A percentile compares a stretch with the other conserved stretches of the same genome.
These are phyloP conservation scores for Bipolaris zeicola DNA, from an alignment of 2,329 filamentous ascomycete genomes.

Conservation along the genomic window DNA sequence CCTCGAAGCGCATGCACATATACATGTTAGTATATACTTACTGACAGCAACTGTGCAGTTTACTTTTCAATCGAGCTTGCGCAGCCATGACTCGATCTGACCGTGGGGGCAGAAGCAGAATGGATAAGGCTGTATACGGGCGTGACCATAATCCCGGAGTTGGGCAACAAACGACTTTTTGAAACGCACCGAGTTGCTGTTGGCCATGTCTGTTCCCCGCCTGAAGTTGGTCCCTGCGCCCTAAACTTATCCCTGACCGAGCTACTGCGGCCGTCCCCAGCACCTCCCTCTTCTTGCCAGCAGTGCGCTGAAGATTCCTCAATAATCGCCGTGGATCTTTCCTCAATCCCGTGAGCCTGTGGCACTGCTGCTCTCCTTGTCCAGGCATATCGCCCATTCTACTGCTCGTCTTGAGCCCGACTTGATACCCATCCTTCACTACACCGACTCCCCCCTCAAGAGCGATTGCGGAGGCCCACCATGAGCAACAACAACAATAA, in stretches of 20 bases:
- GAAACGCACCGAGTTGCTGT: conserved; percentile 10
- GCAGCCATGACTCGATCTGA: neutral
- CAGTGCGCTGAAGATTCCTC: conserved; percentile 23
- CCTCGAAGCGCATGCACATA: neutral
- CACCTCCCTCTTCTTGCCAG: conserved; percentile 22
- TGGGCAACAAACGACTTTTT: neutral
- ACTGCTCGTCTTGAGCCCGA: conserved; percentile 21
- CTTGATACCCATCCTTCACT: conserved; percentile 4
- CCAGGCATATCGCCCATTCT: conserved; percentile 15
- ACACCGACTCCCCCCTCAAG: conserved; percentile 15
- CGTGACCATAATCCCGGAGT: neutral
- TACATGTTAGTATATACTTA: too few species aligned
- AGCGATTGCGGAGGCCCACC: conserved; percentile 24
- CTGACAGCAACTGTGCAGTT: neutral
- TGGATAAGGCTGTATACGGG: neutral
- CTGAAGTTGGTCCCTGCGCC: conserved; percentile 11
- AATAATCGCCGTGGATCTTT: conserved; percentile 21
- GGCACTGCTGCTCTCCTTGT: conserved; percentile 14
- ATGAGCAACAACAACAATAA: conserved; percentile 49
- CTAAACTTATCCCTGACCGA: conserved; percentile 38
- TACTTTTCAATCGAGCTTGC: neutral
- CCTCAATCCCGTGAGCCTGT: conserved; percentile 22
- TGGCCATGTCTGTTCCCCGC: conserved; percentile 10
- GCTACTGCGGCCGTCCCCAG: conserved; percentile 25
- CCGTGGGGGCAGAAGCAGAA: neutral